Evolutionary conservation across 345 rosid genomes (phyloP).

Genomic region (Salix purpurea): DNA sequence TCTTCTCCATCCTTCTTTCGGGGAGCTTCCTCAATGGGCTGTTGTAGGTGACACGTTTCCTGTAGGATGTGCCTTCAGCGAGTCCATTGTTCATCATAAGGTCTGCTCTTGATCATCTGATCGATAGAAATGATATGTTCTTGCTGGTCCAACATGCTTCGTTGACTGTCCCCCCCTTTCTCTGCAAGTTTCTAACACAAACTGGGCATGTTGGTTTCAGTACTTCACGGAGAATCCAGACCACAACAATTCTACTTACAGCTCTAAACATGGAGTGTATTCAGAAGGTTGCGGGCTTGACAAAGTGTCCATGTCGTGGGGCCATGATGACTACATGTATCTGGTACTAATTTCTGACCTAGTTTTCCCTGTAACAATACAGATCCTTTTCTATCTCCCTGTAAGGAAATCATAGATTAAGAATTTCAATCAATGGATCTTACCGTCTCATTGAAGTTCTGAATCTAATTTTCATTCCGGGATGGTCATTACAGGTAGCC

Average conservation of each 20-base stretch:
- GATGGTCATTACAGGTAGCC: slow-evolving; percentile 46
- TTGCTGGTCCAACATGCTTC: no score
- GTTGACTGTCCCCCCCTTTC: no score
- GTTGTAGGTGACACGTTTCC: slow-evolving; percentile 83
- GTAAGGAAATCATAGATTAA: no score
- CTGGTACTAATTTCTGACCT: slow-evolving; percentile 33
- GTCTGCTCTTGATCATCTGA: slow-evolving; percentile 17
- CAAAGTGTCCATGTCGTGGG: slow-evolving; percentile 69
- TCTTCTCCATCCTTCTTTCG: slow-evolving; percentile 63
- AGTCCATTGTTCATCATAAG: slow-evolving; percentile 64
- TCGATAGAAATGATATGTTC: no score
- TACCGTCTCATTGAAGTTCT: not conserved
- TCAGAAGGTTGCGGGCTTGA: slow-evolving; percentile 66
- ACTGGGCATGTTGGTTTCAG: slow-evolving; percentile 25
- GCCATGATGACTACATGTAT: slow-evolving; percentile 86
- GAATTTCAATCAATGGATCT: no score
- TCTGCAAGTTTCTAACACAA: no score
- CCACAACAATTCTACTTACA: slow-evolving; percentile 36
- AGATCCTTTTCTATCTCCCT: no score
- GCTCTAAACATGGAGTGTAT: slow-evolving; percentile 62
- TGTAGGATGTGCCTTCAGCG: slow-evolving; percentile 59
- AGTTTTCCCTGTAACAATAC: no score
- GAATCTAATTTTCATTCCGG: no score
- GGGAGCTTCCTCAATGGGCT: slow-evolving; percentile 84
- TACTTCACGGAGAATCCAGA: slow-evolving; percentile 60